These are phyloP conservation scores for Pilaira anomala DNA, from an alignment of 192 early-diverging fungal species.

Conservation along the genomic window DNA sequence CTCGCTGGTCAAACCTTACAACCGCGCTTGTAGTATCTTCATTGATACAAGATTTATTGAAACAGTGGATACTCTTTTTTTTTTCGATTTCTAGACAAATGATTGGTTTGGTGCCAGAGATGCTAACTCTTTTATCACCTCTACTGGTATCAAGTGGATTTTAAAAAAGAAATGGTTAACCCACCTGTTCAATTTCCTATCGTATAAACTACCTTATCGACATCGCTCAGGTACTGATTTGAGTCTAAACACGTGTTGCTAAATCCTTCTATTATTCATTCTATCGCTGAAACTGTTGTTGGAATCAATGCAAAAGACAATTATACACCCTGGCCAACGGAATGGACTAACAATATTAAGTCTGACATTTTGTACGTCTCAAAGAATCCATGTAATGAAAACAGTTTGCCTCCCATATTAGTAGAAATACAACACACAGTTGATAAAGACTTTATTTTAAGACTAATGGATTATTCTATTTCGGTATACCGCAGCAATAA, in stretches of 20 bases:
- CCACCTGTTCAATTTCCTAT: not conserved
- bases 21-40: too few relatives aligned
- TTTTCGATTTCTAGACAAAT: not conserved
- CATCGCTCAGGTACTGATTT: not conserved
- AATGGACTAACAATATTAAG: not conserved
- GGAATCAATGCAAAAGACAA: not conserved
- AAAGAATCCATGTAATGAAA: not conserved
- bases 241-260: not conserved
- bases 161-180: not conserved
- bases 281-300: not conserved
- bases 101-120: not conserved
- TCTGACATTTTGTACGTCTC: not conserved
- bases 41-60: too few relatives aligned
- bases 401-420: not conserved
- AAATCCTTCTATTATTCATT: not conserved
- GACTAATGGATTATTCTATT: not conserved
- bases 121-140: not conserved
- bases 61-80: too few relatives aligned
- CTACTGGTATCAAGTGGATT: not conserved
- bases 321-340: not conserved
- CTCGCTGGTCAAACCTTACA: too few relatives aligned
- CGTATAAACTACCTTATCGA: not conserved
- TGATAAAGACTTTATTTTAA: slow-evolving; percentile 1
- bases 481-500: not conserved
- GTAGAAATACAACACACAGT: slow-evolving; percentile 1